phyloP scores from a whole-genome alignment of 2,329 filamentous ascomycete genomes.

The Metarhizium sp. region DNA sequence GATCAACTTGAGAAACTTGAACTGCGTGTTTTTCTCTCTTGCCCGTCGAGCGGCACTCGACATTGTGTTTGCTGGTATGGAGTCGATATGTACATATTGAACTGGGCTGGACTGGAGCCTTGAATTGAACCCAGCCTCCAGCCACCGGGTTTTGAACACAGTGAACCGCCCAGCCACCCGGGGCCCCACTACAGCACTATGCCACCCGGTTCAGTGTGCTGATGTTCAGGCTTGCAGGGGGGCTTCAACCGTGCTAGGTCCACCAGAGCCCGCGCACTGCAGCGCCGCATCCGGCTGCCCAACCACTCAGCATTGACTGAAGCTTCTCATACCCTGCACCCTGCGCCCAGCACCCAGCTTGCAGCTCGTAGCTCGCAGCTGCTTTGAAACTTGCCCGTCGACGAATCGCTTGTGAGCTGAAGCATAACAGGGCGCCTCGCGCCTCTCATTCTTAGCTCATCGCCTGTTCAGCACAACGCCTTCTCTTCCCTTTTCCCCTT shows the following conservation, averaged over 20 bases:
- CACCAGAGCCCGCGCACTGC: no score
- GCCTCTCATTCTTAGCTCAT: constrained; percentile 8
- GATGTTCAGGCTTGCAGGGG: no score
- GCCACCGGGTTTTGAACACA: background rate
- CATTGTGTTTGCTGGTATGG: no score
- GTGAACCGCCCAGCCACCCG: background rate
- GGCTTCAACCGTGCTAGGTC: no score
- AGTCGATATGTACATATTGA: no score
- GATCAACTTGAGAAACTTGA: no score
- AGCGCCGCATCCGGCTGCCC: constrained; percentile 5
- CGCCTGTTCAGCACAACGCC: background rate
- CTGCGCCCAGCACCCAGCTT: background rate
- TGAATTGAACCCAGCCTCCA: background rate
- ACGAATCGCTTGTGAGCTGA: background rate
- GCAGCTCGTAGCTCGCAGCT: background rate
- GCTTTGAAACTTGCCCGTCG: background rate
- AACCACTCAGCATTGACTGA: constrained; percentile 15
- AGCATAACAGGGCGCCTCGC: background rate
- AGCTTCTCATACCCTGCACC: constrained; percentile 13
- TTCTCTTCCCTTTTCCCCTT: constrained; percentile 9
- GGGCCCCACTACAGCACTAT: background rate
- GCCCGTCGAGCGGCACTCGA: no score
- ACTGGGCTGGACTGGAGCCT: no score
- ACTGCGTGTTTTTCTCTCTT: no score
- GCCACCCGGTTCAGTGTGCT: background rate